Percentiles rank a stretch among this genome's conserved stretches.
Conservation (phyloP, 768 basidiomycete genomes). For the Podaxis pistillaris region DNA sequence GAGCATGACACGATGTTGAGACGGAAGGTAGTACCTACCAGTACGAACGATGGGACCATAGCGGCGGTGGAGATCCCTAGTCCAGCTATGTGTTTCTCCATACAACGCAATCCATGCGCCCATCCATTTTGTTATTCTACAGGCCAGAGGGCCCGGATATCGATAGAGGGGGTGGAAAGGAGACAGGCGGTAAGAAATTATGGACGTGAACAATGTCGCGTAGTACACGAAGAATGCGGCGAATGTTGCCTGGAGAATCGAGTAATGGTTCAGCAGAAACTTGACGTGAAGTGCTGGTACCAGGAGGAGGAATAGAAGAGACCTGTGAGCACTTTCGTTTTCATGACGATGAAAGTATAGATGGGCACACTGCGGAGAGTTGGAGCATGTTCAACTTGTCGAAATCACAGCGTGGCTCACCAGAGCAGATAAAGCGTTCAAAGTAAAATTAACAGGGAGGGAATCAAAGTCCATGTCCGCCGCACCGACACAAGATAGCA, state of each 20-base stretch:
- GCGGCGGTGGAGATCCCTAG: conserved; percentile 27
- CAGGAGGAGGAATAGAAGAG: background rate
- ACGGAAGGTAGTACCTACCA: conserved; percentile 26
- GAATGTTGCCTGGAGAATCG: background rate
- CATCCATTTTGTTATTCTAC: conserved; percentile 27
- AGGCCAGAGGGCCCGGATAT: conserved; percentile 35
- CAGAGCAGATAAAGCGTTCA: background rate
- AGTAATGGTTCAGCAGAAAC: background rate
- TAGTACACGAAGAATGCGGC: conserved; percentile 12
- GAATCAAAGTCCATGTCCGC: background rate
- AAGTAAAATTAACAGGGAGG: background rate
- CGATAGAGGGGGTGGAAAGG: conserved; percentile 37
- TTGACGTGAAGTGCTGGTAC: background rate
- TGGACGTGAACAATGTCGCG: conserved; percentile 11
- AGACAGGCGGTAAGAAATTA: conserved; percentile 32
- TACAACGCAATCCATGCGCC: conserved; percentile 20
- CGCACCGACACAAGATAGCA: background rate
- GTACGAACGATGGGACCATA: conserved; percentile 38
- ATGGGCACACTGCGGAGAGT: background rate
- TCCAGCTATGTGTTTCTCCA: conserved; percentile 29
- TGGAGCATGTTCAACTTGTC: too few relatives aligned
- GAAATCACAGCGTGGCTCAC: background rate
- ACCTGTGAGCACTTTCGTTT: background rate
- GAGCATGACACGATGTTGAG: conserved; percentile 17
- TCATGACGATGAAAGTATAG: background rate